Evolutionary conservation across 176 grass and related monocot genomes (phyloP).

Genomic region (Alloteropsis semialata): DNA sequence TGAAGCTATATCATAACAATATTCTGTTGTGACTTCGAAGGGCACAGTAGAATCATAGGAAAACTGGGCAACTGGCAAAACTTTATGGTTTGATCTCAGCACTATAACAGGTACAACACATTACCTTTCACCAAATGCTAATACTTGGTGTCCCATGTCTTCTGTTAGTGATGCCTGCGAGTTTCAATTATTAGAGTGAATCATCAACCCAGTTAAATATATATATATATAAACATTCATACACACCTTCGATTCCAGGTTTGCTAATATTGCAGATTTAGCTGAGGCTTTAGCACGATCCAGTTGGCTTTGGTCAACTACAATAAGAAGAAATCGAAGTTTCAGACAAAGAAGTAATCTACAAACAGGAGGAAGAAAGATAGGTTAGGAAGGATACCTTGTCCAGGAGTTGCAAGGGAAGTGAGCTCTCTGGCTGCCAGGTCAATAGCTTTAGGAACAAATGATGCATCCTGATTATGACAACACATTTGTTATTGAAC

Average conservation of each 20-base stretch:
- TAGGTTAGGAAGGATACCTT: slow-evolving; percentile 52
- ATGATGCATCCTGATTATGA: slow-evolving; percentile 70
- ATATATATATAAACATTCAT: slow-evolving; percentile 7
- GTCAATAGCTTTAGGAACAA: slow-evolving; percentile 84
- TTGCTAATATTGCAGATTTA: slow-evolving; percentile 72
- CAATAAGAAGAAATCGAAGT: slow-evolving; percentile 20
- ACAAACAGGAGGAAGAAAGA: slow-evolving; percentile 16
- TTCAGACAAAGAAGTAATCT: slow-evolving; percentile 26
- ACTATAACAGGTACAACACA: slow-evolving; percentile 15
- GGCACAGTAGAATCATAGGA: slow-evolving; percentile 13
- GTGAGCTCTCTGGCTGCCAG: slow-evolving; percentile 81
- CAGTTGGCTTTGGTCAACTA: slow-evolving; percentile 81
- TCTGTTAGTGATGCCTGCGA: slow-evolving; percentile 60
- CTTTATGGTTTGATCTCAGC: not conserved
- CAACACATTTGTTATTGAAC: not conserved
- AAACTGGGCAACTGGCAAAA: slow-evolving; percentile 3
- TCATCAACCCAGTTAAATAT: slow-evolving; percentile 14
- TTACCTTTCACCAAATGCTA: slow-evolving; percentile 95
- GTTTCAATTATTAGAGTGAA: slow-evolving; percentile 25
- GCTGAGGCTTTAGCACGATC: slow-evolving; percentile 82
- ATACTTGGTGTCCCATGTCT: slow-evolving; percentile 77
- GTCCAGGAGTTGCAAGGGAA: slow-evolving; percentile 77
- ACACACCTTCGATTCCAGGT: slow-evolving; percentile 75
- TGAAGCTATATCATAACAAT: not conserved
- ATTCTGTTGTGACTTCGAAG: not conserved